Evolutionary conservation across 2,329 filamentous ascomycete species (phyloP), one percentile per base, ranked within the genome.

Genomic region (Colletotrichum sp.): DNA sequence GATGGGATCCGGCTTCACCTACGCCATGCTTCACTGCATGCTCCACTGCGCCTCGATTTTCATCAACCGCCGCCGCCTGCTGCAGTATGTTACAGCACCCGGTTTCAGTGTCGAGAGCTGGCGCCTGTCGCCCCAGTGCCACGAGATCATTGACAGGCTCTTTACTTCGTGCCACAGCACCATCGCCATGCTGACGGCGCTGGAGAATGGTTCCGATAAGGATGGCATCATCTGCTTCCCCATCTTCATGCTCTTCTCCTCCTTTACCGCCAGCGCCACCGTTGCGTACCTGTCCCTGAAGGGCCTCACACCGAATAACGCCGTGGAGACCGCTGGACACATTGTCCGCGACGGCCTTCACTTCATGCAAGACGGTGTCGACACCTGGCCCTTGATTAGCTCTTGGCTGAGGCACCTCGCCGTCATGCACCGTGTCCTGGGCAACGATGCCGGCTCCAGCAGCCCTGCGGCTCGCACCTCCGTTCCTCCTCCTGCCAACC

Each of bases 241-340:
- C 48, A 90, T 92, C 70, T 91, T 91, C 76, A 92, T 92, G 91
- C 85, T 92, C 15, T 92, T 92, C 81, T 90, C 90, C 0, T 89
- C 90, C 66, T 92, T 92, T 77, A 92, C 90, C 0, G 89, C 90
- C 3, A 90, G 90, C 76, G 90, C 90, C 3, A 92, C 91, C 1
- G 88, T 92, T 2, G 91, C 91, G 15, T 92, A 91, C 82, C 86
- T 92, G 34, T 91, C 90, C n/a, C 86, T 92, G 61, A 92, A 92
- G 83, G 90, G 90, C 12, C 81, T 92, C 9, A 90, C 90, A 1
- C 90, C 90, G 1, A 83, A 86, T 16, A 90, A 89, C 76, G 89
- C 89, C 28, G 88, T 88, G 52, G 90, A 92, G 83, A 91, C 90
- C 3, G 90, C 90, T 3, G 87, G 87, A 22, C 86, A 87, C 66